These are phyloP conservation scores for Aquilaria agallochum DNA, from an alignment of 441 rosid genomes.

Conservation along the genomic window DNA sequence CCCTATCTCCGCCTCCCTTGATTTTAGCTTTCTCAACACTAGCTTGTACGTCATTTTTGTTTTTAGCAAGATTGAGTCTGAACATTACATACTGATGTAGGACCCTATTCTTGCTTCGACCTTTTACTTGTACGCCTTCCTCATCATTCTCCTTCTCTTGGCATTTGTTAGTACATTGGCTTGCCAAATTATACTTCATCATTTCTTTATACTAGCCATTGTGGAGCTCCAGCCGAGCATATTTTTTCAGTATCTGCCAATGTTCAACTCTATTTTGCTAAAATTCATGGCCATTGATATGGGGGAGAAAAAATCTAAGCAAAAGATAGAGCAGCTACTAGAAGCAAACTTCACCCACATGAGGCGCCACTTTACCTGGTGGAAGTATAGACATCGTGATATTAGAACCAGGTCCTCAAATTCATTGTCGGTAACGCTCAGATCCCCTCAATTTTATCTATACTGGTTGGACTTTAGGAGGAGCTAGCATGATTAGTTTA, in stretches of 20 bases:
- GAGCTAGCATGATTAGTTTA: conserved; percentile 51
- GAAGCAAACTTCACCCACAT: conserved; percentile 49
- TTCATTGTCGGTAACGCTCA: conserved; percentile 33
- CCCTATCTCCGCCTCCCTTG: no score
- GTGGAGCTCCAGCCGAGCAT: conserved; percentile 26
- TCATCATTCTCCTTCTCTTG: conserved; percentile 49
- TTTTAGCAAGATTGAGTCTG: no score
- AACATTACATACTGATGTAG: no score
- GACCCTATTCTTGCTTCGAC: no score
- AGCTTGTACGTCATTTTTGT: no score
- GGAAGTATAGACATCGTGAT: conserved; percentile 38
- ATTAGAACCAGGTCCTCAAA: conserved; percentile 23
- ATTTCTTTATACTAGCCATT: conserved; percentile 25
- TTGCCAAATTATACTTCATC: conserved; percentile 43
- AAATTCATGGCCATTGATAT: conserved; percentile 57
- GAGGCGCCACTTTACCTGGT: conserved; percentile 36
- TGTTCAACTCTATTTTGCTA: conserved; percentile 61
- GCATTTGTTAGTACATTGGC: conserved; percentile 50
- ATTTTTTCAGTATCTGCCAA: conserved; percentile 18
- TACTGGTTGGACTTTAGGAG: conserved; percentile 71
- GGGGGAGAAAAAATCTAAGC: conserved; percentile 48
- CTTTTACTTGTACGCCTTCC: conserved; percentile 20
- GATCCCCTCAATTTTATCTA: conserved; percentile 58
- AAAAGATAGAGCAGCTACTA: conserved; percentile 54
- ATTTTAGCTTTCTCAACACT: no score